Evolutionary conservation across 2,329 filamentous ascomycete species (phyloP), one percentile per base, ranked within the genome.

Genomic region (Stenocarpella maydis): DNA sequence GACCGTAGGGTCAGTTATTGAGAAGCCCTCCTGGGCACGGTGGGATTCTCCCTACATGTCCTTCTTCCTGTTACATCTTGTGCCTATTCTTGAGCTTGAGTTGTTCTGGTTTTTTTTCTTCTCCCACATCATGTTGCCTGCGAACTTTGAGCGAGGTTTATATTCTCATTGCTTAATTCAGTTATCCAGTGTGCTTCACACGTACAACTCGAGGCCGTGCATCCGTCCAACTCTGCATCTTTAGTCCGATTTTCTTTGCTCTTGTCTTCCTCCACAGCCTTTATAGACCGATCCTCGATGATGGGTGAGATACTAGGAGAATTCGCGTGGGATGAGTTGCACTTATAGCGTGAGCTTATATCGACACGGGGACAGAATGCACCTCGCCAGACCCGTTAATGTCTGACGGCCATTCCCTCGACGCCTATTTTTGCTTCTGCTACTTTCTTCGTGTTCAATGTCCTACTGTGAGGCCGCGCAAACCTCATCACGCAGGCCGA

Each of bases 131-230:
- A 3, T 49, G 12, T 17, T 14, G n/a, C 6, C 28, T 15, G 28
- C n/a, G 19, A n/a, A 45, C 14, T 49, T 26, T 8, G 49, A 63
- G 19, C 43, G 14, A 19, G 26, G 26, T 19, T 34, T 37, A 49
- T 37, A 63, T 24, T 26, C 14, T 63, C 41, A 19, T 37, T 43
- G 37, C 58, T n/a, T 63, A 49, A 63, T 63, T 63, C 58, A 15
- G 24, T 49, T 63, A 41, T 49, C n/a, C 41, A 49, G 58, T 19
- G 14, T 49, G 43, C 58, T 24, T n/a, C 15, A 24, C 28, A 14
- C 41, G 17, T 24, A 1, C 37, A n/a, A 17, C 12, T 19, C 19
- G 14, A 37, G 12, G 28, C 14, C 12, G 21, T 37, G 14, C 12
- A 15, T 14, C 14, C 9, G 43, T 49, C 28, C 21, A 63, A 17